A percentile compares a stretch with the other conserved stretches of the same genome.
Evolutionary conservation across 2,329 filamentous ascomycete genomes (phyloP).

Genomic region (Penicillium sp.): DNA sequence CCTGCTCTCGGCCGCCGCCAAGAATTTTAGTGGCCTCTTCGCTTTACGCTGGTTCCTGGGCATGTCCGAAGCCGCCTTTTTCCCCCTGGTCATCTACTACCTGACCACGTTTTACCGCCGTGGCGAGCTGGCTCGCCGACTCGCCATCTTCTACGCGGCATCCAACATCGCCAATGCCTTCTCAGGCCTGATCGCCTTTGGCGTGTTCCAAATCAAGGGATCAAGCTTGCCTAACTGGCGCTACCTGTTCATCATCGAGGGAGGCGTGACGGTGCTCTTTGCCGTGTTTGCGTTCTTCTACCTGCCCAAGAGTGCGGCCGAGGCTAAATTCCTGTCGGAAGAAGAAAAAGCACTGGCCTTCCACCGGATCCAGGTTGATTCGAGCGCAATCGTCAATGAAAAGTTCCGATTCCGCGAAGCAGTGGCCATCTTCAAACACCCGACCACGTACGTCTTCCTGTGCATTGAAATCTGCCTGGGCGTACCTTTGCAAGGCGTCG

Average conservation of each 20-base stretch:
- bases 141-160: slow-evolving; percentile 75
- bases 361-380: slow-evolving; percentile 74
- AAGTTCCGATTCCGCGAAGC: slow-evolving; percentile 56
- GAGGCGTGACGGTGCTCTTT: slow-evolving; percentile 61
- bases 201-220: slow-evolving; percentile 60
- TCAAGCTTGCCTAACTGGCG: slow-evolving; percentile 54
- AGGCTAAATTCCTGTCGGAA: slow-evolving; percentile 65
- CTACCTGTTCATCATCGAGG: slow-evolving; percentile 61
- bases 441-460: slow-evolving; percentile 57
- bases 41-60: slow-evolving; percentile 70
- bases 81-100: slow-evolving; percentile 69
- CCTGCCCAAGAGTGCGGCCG: slow-evolving; percentile 64
- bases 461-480: slow-evolving; percentile 62
- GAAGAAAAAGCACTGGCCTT: slow-evolving; percentile 70
- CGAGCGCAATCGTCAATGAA: slow-evolving; percentile 64
- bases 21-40: slow-evolving; percentile 67
- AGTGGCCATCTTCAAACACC: slow-evolving; percentile 56
- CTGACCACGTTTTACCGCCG: slow-evolving; percentile 69
- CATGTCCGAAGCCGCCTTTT: slow-evolving; percentile 69
- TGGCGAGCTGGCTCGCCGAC: slow-evolving; percentile 68
- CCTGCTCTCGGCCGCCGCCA: slow-evolving; percentile 57
- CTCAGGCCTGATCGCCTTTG: slow-evolving; percentile 61
- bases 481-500: slow-evolving; percentile 60
- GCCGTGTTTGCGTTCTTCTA: slow-evolving; percentile 69
- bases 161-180: slow-evolving; percentile 73